Evolutionary conservation across 1,139 yeast species (phyloP).

Genomic region (Scheffersomyces cryptocercus): DNA sequence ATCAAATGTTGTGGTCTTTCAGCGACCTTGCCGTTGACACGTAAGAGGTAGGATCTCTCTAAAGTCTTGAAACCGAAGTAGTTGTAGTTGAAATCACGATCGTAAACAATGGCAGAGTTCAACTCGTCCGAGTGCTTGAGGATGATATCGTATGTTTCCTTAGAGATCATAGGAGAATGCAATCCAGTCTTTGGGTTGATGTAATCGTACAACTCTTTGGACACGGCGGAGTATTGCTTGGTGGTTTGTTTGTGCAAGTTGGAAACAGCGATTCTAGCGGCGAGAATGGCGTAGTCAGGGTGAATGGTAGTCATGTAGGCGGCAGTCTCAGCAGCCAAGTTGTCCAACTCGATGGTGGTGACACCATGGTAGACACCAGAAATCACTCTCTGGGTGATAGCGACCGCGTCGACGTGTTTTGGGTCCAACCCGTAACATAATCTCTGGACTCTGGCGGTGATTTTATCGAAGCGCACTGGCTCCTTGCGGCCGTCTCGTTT

Average conservation of each 20-base stretch:
- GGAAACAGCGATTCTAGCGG: slow-evolving; percentile 92
- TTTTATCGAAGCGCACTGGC: slow-evolving; percentile 57
- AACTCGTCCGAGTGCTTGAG: slow-evolving; percentile 66
- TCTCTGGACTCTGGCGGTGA: slow-evolving; percentile 52
- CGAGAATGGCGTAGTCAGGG: slow-evolving; percentile 92
- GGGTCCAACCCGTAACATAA: slow-evolving; percentile 82
- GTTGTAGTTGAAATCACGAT: slow-evolving; percentile 80
- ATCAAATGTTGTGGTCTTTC: slow-evolving; percentile 91
- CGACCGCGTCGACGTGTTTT: slow-evolving; percentile 82
- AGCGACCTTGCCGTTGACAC: slow-evolving; percentile 70
- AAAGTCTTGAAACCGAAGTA: slow-evolving; percentile 87
- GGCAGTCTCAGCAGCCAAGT: slow-evolving; percentile 95
- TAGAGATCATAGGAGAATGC: slow-evolving; percentile 79
- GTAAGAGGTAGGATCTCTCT: slow-evolving; percentile 78
- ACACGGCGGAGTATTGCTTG: slow-evolving; percentile 80
- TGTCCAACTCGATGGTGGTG: slow-evolving; percentile 87
- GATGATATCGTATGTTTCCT: slow-evolving; percentile 66
- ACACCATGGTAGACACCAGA: slow-evolving; percentile 96
- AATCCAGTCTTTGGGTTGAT: slow-evolving; percentile 71
- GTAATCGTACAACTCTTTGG: slow-evolving; percentile 65
- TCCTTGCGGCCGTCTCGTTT: slow-evolving; percentile 81
- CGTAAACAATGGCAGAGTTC: slow-evolving; percentile 75
- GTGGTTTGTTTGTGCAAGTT: slow-evolving; percentile 93
- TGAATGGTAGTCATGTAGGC: slow-evolving; percentile 96
- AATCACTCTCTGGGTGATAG: slow-evolving; percentile 85